Conservation (phyloP, 805 yeast genomes). For the Lipomyces japonicus region DNA sequence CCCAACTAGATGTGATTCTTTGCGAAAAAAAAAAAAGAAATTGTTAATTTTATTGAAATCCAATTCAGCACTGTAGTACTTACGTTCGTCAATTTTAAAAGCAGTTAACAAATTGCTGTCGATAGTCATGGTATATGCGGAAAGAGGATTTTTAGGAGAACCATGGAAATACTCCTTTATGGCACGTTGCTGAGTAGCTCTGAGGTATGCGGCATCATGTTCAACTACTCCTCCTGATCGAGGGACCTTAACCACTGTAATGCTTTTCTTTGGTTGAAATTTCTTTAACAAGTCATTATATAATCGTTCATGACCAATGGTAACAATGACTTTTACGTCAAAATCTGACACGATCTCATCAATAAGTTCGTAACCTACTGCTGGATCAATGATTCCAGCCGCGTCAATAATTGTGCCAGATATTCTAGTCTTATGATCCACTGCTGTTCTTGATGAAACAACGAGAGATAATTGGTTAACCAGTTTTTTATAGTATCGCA, state of each 20-base stretch:
- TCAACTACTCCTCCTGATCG: conserved; percentile 76
- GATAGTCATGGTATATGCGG: conserved; percentile 82
- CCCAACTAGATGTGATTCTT: conserved; percentile 30
- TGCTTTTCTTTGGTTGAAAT: conserved; percentile 28
- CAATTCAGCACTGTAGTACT: conserved; percentile 13
- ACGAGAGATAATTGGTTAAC: conserved; percentile 50
- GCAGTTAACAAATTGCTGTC: conserved; percentile 59
- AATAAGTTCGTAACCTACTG: conserved; percentile 45
- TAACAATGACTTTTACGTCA: conserved; percentile 55
- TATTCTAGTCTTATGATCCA: conserved; percentile 43
- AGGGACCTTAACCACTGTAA: conserved; percentile 58
- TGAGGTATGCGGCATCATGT: conserved; percentile 60
- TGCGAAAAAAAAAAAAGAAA: no score
- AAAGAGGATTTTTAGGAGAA: conserved; percentile 54
- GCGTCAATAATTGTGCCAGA: conserved; percentile 73
- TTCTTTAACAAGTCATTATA: conserved; percentile 58
- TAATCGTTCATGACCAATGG: conserved; percentile 72
- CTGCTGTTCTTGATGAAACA: conserved; percentile 45
- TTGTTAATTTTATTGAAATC: not conserved
- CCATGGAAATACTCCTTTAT: conserved; percentile 93
- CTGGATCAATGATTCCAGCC: conserved; percentile 56
- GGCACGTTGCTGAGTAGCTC: conserved; percentile 69
- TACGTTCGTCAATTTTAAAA: conserved; percentile 52
- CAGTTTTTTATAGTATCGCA: conserved; percentile 50
- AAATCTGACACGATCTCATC: conserved; percentile 58